Base-by-base conservation (phyloP, 177 flowering plant species). In the Tripterygium wilfordii region DNA sequence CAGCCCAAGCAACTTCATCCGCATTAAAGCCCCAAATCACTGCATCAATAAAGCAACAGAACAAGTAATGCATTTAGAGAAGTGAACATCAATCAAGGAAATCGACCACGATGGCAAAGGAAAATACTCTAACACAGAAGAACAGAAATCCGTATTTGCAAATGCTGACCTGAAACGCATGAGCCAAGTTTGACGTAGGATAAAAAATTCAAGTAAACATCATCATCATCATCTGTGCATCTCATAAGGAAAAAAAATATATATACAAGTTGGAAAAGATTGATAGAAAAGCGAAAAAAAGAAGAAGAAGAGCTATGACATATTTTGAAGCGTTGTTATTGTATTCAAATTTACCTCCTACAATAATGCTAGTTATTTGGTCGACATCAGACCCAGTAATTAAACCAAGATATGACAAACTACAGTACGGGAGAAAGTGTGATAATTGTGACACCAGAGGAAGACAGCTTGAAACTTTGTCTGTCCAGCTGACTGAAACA, bases 1-100 rank as follows among this genome's bases (percentile, higher is more conserved):
- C 79, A 62, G 76, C 77, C 32, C 60, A 61, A 48, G 69, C 71
- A 61, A 79, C 76, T 40, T 66, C 79, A 55, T 67, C 64, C 38
- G 74, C 76, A 16, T 76, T 70, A 52, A 67, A 49, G 14, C 83
- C 96, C 95, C 97, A 89, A 27, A 89, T 68, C 25, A 89, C 97
- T 89, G 72, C 49, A 64, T 24, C 44, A 49, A 44, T 12, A 21
- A 4, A 17, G n/a, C 29, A 51, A 49, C 12, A 19, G 21, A 10
- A 20, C 23, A 38, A 24, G 41, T 18, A 23, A 46, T 21, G 29
- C 27, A n/a, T n/a, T n/a, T 10, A 36, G 16, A 30, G 21, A 27
- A 44, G 35, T 4, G 15, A 28, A 30, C 16, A 23, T 12, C 14
- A 16, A 23, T 42, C 13, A 25, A 42, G 8, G 4, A 10, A 10